Evolutionary conservation across 768 basidiomycete genomes (phyloP).

Genomic region (Rubroboletus satanas): DNA sequence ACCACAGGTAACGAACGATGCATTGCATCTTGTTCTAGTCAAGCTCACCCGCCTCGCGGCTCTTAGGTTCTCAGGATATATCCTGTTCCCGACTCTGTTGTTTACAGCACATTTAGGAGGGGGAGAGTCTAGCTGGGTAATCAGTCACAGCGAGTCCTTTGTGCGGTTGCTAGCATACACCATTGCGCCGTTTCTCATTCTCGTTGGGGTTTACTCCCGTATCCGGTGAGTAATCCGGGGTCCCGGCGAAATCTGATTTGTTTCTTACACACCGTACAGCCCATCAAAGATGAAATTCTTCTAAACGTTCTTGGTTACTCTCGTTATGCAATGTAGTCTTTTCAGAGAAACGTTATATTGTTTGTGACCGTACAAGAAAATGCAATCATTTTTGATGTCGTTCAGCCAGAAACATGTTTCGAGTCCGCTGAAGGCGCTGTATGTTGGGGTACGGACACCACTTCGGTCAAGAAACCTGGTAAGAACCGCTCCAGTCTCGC

Average conservation of each 20-base stretch:
- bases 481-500: conserved; percentile 88
- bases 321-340: not conserved
- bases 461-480: conserved; percentile 79
- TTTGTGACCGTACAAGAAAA: conserved; percentile 1
- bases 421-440: conserved; percentile 10
- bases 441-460: conserved; percentile 45
- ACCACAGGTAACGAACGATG: conserved; percentile 54
- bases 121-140: conserved; percentile 60
- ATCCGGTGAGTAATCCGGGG: conserved; percentile 43
- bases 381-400: not conserved
- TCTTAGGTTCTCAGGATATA: conserved; percentile 66
- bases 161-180: conserved; percentile 51
- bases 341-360: not conserved
- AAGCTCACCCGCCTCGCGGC: not conserved
- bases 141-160: conserved; percentile 32
- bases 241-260: not conserved
- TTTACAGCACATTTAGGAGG: conserved; percentile 69
- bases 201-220: conserved; percentile 43
- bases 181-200: conserved; percentile 48
- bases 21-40: not conserved
- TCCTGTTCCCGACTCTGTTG: conserved; percentile 58
- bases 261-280: conserved; percentile 31
- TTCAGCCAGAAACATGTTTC: conserved; percentile 12
- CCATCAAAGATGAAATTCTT: conserved; percentile 64
- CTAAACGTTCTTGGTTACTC: conserved; percentile 11